Evolutionary conservation across 2,329 filamentous ascomycete species (phyloP), one percentile per base, ranked within the genome.

Genomic region (Pseudocercospora fijiensis): DNA sequence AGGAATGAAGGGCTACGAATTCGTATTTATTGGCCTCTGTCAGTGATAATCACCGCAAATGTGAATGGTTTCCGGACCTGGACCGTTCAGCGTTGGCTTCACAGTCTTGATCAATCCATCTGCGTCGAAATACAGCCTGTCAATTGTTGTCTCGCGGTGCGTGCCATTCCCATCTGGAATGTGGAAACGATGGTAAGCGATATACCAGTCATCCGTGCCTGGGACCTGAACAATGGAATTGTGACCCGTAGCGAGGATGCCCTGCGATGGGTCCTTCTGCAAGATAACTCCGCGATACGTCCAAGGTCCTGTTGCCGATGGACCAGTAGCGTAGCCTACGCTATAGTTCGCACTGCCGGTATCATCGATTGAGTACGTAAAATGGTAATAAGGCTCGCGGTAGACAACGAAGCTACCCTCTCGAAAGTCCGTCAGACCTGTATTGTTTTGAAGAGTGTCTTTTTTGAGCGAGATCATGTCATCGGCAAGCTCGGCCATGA

Each of bases 321-420:
- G 60, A 0, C 76, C 74, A 0, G 80, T 82, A 0, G 81, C 81
- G 52, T 83, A 83, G 3, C 81, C 81, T 3, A 83, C 76, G 0
- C 78, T 76, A 69, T 83, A 83, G 69, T 82, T 73, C 47, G 77
- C 77, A 0, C 78, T 81, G 0, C 80, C 69, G 0, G 81, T 83
- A 64, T 82, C 79, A 62, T 79, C 80, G 61, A 82, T 80, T 0
- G 79, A 82, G 67, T 82, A 83, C 0, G 80, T 83, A 51, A 82
- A 64, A 65, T 83, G 81, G 67, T 83, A 83, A 8, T 79, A 68
- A 0, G 80, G 80, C 0, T 79, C 64, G 20, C 80, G 78, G 62
- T 82, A 81, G 33, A 78, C 76, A 51, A 83, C 72, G 67, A 82
- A 83, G 60, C 43, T 64, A 4, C 72, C 79, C 66, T 81, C 81